phyloP scores from a whole-genome alignment of 1,139 yeast genomes.

The Geotrichum citri-aurantii region DNA sequence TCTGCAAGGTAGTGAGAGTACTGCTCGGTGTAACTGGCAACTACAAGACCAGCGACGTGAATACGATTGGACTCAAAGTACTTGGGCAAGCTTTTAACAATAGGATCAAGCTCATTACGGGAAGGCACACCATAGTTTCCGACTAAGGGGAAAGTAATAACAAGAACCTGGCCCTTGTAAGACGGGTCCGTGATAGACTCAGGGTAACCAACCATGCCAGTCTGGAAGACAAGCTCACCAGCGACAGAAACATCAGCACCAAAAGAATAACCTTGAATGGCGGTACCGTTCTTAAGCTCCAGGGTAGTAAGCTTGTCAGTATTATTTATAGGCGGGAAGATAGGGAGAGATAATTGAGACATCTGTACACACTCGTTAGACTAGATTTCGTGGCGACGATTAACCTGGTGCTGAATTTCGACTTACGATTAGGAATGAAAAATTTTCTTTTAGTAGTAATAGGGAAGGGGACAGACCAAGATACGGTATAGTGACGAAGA shows the following conservation, averaged over 20 bases:
- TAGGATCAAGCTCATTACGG: slow-evolving; percentile 67
- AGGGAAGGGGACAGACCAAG: neutral
- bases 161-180: slow-evolving; percentile 95
- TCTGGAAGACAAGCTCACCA: slow-evolving; percentile 98
- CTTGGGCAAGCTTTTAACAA: slow-evolving; percentile 71
- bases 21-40: slow-evolving; percentile 95
- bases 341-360: slow-evolving; percentile 44
- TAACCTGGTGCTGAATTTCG: neutral
- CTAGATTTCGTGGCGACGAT: neutral
- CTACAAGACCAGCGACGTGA: slow-evolving; percentile 95
- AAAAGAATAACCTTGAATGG: slow-evolving; percentile 93
- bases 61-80: slow-evolving; percentile 88
- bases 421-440: neutral
- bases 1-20: slow-evolving; percentile 90
- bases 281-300: slow-evolving; percentile 86
- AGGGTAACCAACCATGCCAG: slow-evolving; percentile 99
- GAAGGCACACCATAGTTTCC: slow-evolving; percentile 99
- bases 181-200: slow-evolving; percentile 98
- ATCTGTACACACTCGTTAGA: neutral
- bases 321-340: slow-evolving; percentile 81
- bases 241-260: slow-evolving; percentile 89
- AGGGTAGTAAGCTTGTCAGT: slow-evolving; percentile 79
- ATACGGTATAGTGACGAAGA: neutral
- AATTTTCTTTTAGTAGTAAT: neutral
- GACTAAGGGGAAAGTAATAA: slow-evolving; percentile 91